phyloP scores from a whole-genome alignment of 192 early-diverging fungal species.

The Dissophora ornata region DNA sequence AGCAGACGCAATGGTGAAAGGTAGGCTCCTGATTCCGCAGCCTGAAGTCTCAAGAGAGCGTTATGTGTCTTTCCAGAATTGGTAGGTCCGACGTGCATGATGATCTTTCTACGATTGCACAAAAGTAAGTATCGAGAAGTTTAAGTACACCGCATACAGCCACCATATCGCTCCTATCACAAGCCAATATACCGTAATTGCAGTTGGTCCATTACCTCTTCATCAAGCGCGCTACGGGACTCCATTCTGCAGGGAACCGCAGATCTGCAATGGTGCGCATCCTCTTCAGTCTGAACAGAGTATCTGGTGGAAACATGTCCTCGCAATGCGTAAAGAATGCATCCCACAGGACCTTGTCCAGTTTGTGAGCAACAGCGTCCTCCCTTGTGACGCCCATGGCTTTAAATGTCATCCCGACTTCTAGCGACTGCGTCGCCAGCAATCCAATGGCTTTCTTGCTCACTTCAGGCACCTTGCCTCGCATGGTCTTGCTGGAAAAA shows the following conservation, averaged over 20 bases:
- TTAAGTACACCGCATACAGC: too few species aligned
- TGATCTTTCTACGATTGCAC: conserved; percentile 71
- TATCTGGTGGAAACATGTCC: conserved; percentile 25
- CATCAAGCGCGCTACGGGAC: conserved; percentile 75
- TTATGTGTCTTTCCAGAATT: conserved; percentile 97
- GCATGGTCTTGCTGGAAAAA: conserved; percentile 16
- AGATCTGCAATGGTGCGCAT: conserved; percentile 78
- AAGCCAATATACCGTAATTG: too few species aligned
- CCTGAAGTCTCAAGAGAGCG: conserved; percentile 80
- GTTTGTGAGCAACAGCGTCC: conserved; percentile 25
- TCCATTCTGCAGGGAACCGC: conserved; percentile 85
- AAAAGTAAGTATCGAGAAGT: neutral
- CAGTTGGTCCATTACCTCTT: too few species aligned
- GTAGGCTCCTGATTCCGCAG: conserved; percentile 77
- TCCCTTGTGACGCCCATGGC: conserved; percentile 39
- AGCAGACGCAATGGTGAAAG: conserved; percentile 92
- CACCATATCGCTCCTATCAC: neutral
- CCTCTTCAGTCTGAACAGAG: conserved; percentile 11
- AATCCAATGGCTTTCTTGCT: conserved; percentile 16
- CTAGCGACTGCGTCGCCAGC: conserved; percentile 27
- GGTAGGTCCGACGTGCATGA: conserved; percentile 96
- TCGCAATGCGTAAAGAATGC: conserved; percentile 39
- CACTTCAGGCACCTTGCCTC: conserved; percentile 24
- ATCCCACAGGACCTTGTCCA: conserved; percentile 38
- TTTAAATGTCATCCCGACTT: conserved; percentile 49